phyloP scores from a whole-genome alignment of 345 rosid genomes.

The Eucalyptus shirleyi region DNA sequence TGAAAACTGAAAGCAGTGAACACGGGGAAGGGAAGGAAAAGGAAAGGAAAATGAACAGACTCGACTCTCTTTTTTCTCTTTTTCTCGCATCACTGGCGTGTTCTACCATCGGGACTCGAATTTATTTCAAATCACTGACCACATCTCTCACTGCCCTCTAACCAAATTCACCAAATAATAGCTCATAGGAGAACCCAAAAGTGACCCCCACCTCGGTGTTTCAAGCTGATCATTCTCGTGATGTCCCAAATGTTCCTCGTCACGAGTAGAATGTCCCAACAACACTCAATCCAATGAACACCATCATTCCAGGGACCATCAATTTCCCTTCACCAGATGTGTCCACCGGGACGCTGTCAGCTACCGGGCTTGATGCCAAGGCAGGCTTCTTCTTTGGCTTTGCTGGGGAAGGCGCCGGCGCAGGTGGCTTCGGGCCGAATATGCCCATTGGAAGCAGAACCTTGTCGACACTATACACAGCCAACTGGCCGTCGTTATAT shows the following conservation, averaged over 20 bases:
- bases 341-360: neutral
- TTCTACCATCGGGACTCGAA: neutral
- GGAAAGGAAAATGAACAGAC: neutral
- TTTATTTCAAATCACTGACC: neutral
- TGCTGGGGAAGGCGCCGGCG: conserved; percentile 27
- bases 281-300: neutral
- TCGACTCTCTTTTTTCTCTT: neutral
- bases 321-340: conserved; percentile 1
- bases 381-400: conserved; percentile 16
- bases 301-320: neutral
- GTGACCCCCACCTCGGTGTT: neutral
- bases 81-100: neutral
- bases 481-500: conserved; percentile 21
- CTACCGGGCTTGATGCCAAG: neutral
- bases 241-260: neutral
- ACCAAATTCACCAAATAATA: neutral
- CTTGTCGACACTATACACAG: conserved; percentile 29
- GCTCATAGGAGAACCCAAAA: neutral
- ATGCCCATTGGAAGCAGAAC: conserved; percentile 33
- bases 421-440: conserved; percentile 31
- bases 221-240: neutral
- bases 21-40: neutral
- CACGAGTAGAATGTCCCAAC: neutral
- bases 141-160: neutral
- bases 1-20: neutral